Conservation (phyloP, 2,329 filamentous ascomycete genomes). For the Colletotrichum sp. region DNA sequence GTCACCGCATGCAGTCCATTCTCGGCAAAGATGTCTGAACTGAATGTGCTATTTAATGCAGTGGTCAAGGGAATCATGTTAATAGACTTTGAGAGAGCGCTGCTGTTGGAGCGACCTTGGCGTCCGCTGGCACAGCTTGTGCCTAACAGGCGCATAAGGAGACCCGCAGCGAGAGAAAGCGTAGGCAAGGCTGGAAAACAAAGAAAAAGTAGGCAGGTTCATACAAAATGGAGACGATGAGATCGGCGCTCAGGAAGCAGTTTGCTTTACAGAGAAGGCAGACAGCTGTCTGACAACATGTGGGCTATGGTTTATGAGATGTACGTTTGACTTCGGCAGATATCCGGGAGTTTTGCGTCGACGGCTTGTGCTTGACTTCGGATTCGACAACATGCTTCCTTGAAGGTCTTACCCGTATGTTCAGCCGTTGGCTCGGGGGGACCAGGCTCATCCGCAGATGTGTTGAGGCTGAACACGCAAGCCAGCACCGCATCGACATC, state of each 20-base stretch:
- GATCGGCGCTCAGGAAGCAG: not conserved
- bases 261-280: not conserved
- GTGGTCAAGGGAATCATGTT: conserved; percentile 30
- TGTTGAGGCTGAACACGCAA: no score
- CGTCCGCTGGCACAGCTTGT: conserved; percentile 24
- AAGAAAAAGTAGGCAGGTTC: not conserved
- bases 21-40: conserved; percentile 24
- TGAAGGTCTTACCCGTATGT: no score
- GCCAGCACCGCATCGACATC: no score
- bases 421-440: no score
- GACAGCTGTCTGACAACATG: not conserved
- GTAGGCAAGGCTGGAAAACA: not conserved
- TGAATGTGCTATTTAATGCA: conserved; percentile 29
- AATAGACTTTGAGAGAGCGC: conserved; percentile 35
- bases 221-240: not conserved
- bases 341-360: not conserved
- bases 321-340: not conserved
- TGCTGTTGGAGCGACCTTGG: conserved; percentile 23
- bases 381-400: no score
- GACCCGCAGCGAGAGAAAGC: not conserved
- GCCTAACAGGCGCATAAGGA: conserved; percentile 25
- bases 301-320: not conserved
- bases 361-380: not conserved
- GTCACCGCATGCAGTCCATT: conserved; percentile 27
- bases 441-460: no score